Base-by-base conservation (phyloP, 163 green algal genomes). In the Scenedesmus sp. region DNA sequence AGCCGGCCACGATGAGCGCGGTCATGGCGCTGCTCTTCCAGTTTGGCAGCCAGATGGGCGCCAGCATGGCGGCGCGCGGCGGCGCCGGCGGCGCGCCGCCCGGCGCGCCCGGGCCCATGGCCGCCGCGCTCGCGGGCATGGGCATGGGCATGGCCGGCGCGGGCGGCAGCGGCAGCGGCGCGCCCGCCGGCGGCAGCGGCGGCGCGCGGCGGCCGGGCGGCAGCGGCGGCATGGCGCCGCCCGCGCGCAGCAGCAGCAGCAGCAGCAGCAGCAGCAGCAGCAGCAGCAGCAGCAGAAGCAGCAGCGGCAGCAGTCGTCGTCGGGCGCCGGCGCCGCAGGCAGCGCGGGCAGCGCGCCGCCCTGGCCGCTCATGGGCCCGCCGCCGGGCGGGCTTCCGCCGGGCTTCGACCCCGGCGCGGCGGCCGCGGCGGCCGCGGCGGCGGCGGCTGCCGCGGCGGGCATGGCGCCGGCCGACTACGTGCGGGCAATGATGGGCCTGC, bases 11-110 rank as follows among this genome's bases (percentile, higher is more conserved):
- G 14, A 56, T 45, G 54, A 26, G 44, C 3, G 28, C 54, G 29
- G 54, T 67, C n/a, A 77, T 77, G 69, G n/a, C 20, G 29, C 20
- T 67, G 54, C 54, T 77, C 14, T 77, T 77, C 24, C 69, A 77
- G 69, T 77, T 56, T 45, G 69, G 69, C 2, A 67, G 53, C n/a
- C 69, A 69, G 69, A 77, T 77, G 69, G 69, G 69, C 15, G 54
- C 34, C 22, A 77, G 51, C 69, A 65, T 77, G 7, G 71, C 58
- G 22, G 71, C 58, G 15, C 39, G 44, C 28, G 71, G 71, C 4
- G 28, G 24, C 15, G n/a, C 45, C 31, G 18, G 18, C n/a, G 60
- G 9, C 14, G 5, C 53, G 9, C 5, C 9, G 6, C n/a, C 14
- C 9, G 53, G 6, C 9, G 22, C 53, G 24, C 10, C 14, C 24